phyloP scores from a whole-genome alignment of 352 stramenopile genomes.

The Globisporangium orthogonon region DNA sequence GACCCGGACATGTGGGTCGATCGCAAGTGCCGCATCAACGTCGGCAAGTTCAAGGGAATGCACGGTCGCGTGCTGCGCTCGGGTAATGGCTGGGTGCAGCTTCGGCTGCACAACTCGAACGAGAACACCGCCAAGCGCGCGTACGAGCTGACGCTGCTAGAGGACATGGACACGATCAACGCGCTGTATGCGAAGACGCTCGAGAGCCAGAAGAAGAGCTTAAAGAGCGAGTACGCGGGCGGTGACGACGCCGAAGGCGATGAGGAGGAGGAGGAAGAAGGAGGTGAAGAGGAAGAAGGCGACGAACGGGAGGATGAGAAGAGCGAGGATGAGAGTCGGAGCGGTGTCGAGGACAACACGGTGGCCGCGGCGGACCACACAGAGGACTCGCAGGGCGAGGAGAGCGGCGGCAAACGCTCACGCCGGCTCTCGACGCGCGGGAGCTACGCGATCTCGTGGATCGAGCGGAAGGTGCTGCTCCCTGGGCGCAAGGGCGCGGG shows the following conservation, averaged over 20 bases:
- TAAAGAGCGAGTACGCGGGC: constrained; percentile 24
- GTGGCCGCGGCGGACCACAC: constrained; percentile 37
- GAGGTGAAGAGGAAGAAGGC: constrained; percentile 23
- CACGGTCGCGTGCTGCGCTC: constrained; percentile 73
- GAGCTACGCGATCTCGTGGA: constrained; percentile 86
- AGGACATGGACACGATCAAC: constrained; percentile 80
- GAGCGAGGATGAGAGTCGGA: constrained; percentile 47
- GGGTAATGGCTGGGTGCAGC: constrained; percentile 86
- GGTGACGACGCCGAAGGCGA: constrained; percentile 20
- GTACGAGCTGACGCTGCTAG: constrained; percentile 81
- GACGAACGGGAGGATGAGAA: constrained; percentile 35
- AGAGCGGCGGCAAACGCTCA: constrained; percentile 55
- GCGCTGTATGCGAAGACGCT: constrained; percentile 61
- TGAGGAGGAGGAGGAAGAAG: constrained; percentile 20
- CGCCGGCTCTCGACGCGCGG: constrained; percentile 66
- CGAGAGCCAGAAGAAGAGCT: constrained; percentile 45
- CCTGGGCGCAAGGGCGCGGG: constrained; percentile 70
- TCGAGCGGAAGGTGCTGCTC: constrained; percentile 78
- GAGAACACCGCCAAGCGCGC: constrained; percentile 85
- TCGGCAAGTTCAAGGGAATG: constrained; percentile 82
- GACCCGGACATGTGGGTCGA: constrained; percentile 89
- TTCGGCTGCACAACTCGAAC: constrained; percentile 75
- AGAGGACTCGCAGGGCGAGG: constrained; percentile 77
- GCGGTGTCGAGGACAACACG: constrained; percentile 37
- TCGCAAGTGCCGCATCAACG: constrained; percentile 81